Evolutionary conservation across 225 moss, liverwort and hornwort species (phyloP).

Genomic region (Pseudisothecium myosuroides): DNA sequence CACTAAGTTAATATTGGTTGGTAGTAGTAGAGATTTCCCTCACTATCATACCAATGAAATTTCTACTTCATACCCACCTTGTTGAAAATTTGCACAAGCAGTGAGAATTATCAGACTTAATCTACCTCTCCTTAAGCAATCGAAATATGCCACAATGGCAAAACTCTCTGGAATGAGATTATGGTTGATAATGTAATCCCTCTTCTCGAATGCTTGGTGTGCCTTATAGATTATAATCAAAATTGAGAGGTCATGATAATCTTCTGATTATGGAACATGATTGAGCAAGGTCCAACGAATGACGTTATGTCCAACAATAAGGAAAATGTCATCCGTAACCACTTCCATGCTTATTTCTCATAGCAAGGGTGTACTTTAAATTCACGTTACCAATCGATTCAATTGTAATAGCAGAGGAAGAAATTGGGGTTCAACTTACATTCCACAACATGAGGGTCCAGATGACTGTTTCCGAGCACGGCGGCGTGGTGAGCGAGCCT

Average conservation of each 20-base stretch:
- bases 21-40: no score
- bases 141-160: no score
- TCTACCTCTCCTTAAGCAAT: no score
- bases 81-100: no score
- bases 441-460: constrained; percentile 68
- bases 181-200: not conserved
- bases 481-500: constrained; percentile 80
- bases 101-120: no score
- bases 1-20: no score
- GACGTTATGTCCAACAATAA: not conserved
- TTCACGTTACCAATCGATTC: not conserved
- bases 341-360: not conserved
- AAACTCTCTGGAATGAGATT: no score
- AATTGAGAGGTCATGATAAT: not conserved
- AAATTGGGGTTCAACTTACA: constrained; percentile 1
- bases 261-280: not conserved
- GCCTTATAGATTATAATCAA: not conserved
- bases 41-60: no score
- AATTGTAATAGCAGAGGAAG: not conserved
- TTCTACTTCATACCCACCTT: no score
- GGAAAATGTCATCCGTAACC: not conserved
- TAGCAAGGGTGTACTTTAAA: not conserved
- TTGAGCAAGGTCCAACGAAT: not conserved
- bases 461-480: constrained; percentile 63
- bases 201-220: not conserved